phyloP scores from a whole-genome alignment of 23 red algal genomes.

The Agarophyton chilense region DNA sequence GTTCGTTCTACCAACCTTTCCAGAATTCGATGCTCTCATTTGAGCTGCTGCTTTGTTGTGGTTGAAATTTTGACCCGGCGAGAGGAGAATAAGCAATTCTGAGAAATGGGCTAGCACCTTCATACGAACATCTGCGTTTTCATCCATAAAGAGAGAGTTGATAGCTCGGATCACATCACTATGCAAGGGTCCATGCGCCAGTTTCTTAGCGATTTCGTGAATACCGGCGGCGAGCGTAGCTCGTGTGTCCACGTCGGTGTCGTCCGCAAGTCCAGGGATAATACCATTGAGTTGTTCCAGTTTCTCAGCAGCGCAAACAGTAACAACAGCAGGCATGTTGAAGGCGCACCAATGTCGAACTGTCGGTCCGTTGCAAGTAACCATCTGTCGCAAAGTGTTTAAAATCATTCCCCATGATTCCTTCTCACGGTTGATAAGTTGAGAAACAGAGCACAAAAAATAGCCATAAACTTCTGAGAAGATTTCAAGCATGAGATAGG shows the following conservation, averaged over 20 bases:
- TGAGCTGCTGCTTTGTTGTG: conserved; percentile 14
- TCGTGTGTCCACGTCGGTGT: conserved; percentile 81
- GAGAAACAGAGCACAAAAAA: conserved; percentile 52
- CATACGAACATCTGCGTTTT: conserved; percentile 69
- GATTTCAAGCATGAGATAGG: conserved; percentile 78
- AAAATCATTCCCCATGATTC: conserved; percentile 50
- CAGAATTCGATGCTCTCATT: conserved; percentile 2
- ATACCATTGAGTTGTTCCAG: conserved; percentile 43
- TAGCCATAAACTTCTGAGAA: conserved; percentile 73
- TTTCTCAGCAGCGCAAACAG: conserved; percentile 19
- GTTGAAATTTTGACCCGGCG: conserved; percentile 39
- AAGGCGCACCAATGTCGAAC: conserved; percentile 88
- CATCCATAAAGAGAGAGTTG: conserved; percentile 57
- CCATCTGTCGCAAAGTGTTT: conserved; percentile 67
- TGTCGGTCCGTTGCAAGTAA: conserved; percentile 79
- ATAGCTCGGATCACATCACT: conserved; percentile 43
- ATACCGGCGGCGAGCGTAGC: conserved; percentile 70
- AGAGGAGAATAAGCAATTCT: conserved; percentile 22
- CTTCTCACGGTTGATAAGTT: conserved; percentile 29
- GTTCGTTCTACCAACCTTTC: background rate
- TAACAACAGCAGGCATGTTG: conserved; percentile 78
- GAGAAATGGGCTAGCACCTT: conserved; percentile 64
- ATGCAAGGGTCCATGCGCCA: conserved; percentile 24
- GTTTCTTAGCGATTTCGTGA: conserved; percentile 35
- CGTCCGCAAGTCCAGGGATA: conserved; percentile 45